Evolutionary conservation across 768 basidiomycete genomes (phyloP), one percentile per base, ranked within the genome.

Genomic region (Cyathus striatus): DNA sequence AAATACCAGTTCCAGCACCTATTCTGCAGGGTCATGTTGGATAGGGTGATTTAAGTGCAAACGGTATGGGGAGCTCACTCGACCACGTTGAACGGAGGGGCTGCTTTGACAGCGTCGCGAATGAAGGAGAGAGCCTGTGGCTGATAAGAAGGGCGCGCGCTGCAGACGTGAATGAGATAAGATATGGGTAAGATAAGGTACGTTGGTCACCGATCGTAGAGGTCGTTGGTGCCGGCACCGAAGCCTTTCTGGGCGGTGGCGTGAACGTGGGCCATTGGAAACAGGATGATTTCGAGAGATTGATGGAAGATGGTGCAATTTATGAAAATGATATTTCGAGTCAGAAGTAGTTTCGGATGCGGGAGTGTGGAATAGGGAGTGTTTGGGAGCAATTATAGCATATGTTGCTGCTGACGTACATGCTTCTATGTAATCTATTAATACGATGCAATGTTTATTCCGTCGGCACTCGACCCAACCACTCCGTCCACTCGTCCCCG

Each of bases 1-100:
- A 95, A 42, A 96, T 81, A 12, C 92, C 92, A 2, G 90, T 93
- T 20, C 92, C 92, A 4, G 85, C 67, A 9, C 90, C 92, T 23
- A 90, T 75, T 56, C 88, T 91, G 37, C 47, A 39, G 49, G 42
- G 40, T 4, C 24, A 23, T 9, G 18, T 27, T 43, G 25, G 35
- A 49, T 42, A n/a, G 24, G 30, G 16, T n/a, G 22, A 33, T 21
- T 23, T 12, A 40, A 34, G 35, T n/a, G 40, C 34, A 21, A 18
- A 20, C 38, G 9, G 14, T 13, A 25, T 25, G 43, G 24, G 14
- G 20, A 26, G 61, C 80, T 50, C 52, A 89, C 88, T 90, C 89
- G 47, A 81, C 79, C 23, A 90, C 64, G 45, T 84, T 83, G 17
- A 86, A 55, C 1, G 72, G 69, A 0, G 58, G 51, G 21, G 66